Conservation (phyloP, 202 grass and related monocot species). For the Dendrocalamus latiflorus region DNA sequence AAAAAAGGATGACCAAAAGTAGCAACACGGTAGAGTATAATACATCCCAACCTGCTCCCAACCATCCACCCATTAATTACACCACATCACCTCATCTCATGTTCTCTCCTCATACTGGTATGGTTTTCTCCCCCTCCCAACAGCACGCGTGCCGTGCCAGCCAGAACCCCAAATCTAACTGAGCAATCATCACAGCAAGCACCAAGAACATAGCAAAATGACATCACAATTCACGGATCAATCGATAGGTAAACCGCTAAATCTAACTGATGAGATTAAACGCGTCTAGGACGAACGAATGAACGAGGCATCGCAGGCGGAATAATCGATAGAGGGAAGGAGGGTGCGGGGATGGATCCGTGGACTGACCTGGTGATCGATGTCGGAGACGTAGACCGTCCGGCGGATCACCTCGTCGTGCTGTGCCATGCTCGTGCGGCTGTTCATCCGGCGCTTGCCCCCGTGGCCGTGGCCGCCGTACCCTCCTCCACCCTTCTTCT, state of each 20-base stretch:
- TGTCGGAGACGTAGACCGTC: constrained; percentile 91
- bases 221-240: neutral
- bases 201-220: neutral
- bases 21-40: neutral
- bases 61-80: neutral
- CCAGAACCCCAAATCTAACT: constrained; percentile 7
- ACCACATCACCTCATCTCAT: neutral
- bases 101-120: neutral
- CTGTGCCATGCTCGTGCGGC: constrained; percentile 82
- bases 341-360: neutral
- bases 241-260: neutral
- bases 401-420: constrained; percentile 83
- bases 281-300: neutral
- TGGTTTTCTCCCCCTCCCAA: neutral
- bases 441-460: constrained; percentile 67
- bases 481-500: constrained; percentile 56
- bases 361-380: constrained; percentile 79
- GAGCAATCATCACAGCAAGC: neutral
- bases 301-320: neutral
- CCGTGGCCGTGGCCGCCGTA: constrained; percentile 37
- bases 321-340: neutral
- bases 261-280: neutral
- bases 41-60: constrained; percentile 28
- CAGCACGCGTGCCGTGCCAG: neutral
- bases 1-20: constrained; percentile 33